These are phyloP conservation scores for Sporothrix phasma DNA, from an alignment of 2,329 filamentous ascomycete species.

Conservation along the genomic window DNA sequence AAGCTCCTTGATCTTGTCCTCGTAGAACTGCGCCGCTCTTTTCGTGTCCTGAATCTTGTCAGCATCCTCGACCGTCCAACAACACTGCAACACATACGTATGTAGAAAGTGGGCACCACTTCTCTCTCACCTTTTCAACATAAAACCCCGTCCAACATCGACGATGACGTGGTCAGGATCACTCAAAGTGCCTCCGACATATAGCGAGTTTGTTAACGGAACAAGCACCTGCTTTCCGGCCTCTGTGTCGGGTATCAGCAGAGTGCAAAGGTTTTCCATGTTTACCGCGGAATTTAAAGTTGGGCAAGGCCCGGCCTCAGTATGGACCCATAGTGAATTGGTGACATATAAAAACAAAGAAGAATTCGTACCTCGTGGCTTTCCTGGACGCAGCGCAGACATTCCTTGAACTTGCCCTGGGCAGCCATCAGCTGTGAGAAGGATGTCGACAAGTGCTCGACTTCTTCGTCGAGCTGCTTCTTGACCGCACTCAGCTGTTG, in stretches of 20 bases:
- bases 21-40: conserved; percentile 47
- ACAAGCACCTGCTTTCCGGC: conserved; percentile 58
- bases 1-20: conserved; percentile 45
- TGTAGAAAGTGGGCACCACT: not conserved
- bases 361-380: conserved; percentile 16
- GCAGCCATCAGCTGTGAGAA: conserved; percentile 84
- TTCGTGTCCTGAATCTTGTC: conserved; percentile 34
- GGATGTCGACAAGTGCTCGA: conserved; percentile 85
- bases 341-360: no score
- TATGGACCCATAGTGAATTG: no score
- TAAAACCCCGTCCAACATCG: conserved; percentile 88
- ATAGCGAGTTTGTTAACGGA: conserved; percentile 89
- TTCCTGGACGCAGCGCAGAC: conserved; percentile 61
- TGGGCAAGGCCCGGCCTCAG: no score
- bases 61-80: not conserved
- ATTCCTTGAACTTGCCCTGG: conserved; percentile 87
- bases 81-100: no score
- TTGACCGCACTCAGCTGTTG: conserved; percentile 87
- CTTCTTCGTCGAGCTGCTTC: conserved; percentile 90
- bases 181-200: conserved; percentile 74
- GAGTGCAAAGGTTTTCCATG: not conserved
- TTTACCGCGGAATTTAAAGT: no score
- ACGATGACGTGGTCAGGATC: conserved; percentile 72
- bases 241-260: conserved; percentile 6
- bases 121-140: conserved; percentile 65